phyloP scores from a whole-genome alignment of 495 filamentous ascomycete genomes.

The Aspergillus cristatus region DNA sequence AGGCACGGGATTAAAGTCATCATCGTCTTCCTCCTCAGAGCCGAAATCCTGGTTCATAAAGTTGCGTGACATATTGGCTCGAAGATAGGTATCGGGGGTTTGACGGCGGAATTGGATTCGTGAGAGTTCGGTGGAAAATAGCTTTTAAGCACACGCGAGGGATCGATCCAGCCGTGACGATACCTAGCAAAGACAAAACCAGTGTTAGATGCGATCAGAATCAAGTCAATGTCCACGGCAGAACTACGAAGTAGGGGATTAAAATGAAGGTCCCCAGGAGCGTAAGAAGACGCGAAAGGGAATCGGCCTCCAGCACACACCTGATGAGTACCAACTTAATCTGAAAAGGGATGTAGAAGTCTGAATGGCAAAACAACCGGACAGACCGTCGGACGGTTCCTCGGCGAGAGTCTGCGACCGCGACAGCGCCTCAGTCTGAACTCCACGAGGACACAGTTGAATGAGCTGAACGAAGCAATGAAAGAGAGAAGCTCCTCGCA shows the following conservation, averaged over 20 bases:
- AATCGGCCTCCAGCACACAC: too few species aligned
- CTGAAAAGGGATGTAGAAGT: not conserved
- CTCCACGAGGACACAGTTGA: not conserved
- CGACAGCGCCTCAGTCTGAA: too few species aligned
- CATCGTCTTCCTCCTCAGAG: slow-evolving; percentile 72
- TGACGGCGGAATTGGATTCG: not conserved
- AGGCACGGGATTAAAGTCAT: slow-evolving; percentile 69
- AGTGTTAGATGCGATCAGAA: too few species aligned
- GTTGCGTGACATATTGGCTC: slow-evolving; percentile 35
- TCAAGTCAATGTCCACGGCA: too few species aligned
- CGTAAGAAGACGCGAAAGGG: too few species aligned
- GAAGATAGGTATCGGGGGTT: not conserved
- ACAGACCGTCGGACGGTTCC: slow-evolving; percentile 5
- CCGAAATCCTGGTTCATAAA: slow-evolving; percentile 50
- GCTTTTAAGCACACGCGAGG: not conserved
- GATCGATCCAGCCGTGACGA: not conserved
- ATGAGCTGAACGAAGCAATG: slow-evolving; percentile 1
- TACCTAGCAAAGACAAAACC: not conserved
- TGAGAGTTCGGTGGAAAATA: not conserved
- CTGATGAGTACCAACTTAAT: not conserved
- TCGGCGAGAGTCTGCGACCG: slow-evolving; percentile 16
- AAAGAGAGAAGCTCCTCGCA: not conserved
- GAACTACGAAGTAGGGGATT: too few species aligned
- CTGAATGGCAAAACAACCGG: not conserved
- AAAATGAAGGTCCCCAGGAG: too few species aligned